phyloP scores from a whole-genome alignment of 2,329 filamentous ascomycete species.

The Fusarium solani-melongenae region DNA sequence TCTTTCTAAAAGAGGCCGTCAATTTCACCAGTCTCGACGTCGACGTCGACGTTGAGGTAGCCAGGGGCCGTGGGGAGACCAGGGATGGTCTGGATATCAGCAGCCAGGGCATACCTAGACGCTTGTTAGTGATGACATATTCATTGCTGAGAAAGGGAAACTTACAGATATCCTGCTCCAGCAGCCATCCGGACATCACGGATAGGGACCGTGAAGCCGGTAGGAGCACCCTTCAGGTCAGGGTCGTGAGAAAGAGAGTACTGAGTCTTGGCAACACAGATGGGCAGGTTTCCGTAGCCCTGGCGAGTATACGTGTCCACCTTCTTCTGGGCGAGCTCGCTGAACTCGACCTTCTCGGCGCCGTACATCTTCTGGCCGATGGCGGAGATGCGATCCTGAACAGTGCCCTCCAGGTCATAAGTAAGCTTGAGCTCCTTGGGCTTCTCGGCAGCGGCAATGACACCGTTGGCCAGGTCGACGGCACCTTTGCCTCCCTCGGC shows the following conservation, averaged over 20 bases:
- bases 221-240: slow-evolving; percentile 92
- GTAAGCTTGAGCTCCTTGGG: slow-evolving; percentile 89
- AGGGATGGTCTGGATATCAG: slow-evolving; percentile 98
- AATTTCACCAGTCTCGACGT: slow-evolving; percentile 85
- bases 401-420: slow-evolving; percentile 81
- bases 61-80: slow-evolving; percentile 94
- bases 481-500: slow-evolving; percentile 93
- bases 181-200: slow-evolving; percentile 93
- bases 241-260: slow-evolving; percentile 96
- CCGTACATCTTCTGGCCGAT: slow-evolving; percentile 97
- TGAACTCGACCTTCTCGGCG: slow-evolving; percentile 89
- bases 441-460: slow-evolving; percentile 84
- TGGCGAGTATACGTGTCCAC: slow-evolving; percentile 94
- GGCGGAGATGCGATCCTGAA: slow-evolving; percentile 89
- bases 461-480: slow-evolving; percentile 85
- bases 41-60: slow-evolving; percentile 92
- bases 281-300: slow-evolving; percentile 91
- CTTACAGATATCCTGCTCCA: slow-evolving; percentile 90
- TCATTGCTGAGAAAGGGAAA: slow-evolving; percentile 29
- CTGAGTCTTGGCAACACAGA: slow-evolving; percentile 98
- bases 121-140: slow-evolving; percentile 48
- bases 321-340: slow-evolving; percentile 94
- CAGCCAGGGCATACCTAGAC: slow-evolving; percentile 85
- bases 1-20: slow-evolving; percentile 82
- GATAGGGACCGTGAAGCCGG: slow-evolving; percentile 94